Conservation (phyloP, 306 rosid genomes). For the Quercus dentata region DNA sequence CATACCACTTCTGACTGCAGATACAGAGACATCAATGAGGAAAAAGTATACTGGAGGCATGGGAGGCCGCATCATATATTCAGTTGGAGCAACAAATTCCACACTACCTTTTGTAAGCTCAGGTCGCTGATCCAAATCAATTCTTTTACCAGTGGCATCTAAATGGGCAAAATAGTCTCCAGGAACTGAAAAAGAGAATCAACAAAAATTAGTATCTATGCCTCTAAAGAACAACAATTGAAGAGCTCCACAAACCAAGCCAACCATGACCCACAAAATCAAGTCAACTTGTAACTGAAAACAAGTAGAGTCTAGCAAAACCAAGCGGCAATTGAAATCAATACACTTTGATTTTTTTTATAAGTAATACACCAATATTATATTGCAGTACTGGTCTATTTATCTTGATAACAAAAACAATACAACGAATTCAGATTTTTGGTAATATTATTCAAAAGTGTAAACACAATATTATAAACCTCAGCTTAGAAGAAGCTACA, state of each 20-base stretch:
- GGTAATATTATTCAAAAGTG: background rate
- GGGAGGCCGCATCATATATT: slow-evolving; percentile 99
- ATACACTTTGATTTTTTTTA: background rate
- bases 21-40: slow-evolving; percentile 87
- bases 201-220: slow-evolving; percentile 3
- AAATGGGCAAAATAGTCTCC: slow-evolving; percentile 88
- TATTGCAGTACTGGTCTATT: slow-evolving; percentile 1
- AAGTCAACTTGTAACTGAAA: background rate
- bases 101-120: slow-evolving; percentile 88
- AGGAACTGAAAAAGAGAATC: slow-evolving; percentile 58
- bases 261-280: slow-evolving; percentile 7
- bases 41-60: slow-evolving; percentile 98
- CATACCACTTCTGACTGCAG: slow-evolving; percentile 99
- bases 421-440: background rate
- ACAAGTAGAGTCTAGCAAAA: slow-evolving; percentile 10
- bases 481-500: background rate
- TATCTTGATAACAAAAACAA: slow-evolving; percentile 3
- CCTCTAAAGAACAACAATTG: slow-evolving; percentile 11
- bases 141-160: slow-evolving; percentile 91
- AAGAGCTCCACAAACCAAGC: slow-evolving; percentile 6
- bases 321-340: background rate
- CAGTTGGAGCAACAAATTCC: slow-evolving; percentile 99
- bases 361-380: background rate
- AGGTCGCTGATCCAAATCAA: slow-evolving; percentile 88
- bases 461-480: background rate